Conservation (phyloP, 2,329 filamentous ascomycete species). For the Sordariomycetes sp. region DNA sequence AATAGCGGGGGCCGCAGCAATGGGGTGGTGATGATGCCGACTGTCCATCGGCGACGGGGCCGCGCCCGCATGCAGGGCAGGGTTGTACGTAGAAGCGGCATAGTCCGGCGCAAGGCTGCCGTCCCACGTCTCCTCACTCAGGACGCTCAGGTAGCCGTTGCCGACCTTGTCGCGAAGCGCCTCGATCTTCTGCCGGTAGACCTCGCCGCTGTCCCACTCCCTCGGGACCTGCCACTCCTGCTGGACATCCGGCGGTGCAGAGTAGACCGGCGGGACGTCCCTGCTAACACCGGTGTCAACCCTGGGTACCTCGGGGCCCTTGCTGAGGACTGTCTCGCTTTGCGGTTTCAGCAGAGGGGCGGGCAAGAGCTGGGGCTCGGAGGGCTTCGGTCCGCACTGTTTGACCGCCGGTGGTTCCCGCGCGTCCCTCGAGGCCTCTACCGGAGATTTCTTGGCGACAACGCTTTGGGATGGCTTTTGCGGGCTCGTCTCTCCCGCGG, state of each 20-base stretch:
- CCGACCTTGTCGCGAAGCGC: slow-evolving; percentile 76
- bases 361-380: slow-evolving; percentile 23
- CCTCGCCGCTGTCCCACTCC: slow-evolving; percentile 62
- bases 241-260: background rate
- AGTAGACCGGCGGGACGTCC: slow-evolving; percentile 19
- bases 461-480: slow-evolving; percentile 4
- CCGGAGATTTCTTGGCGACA: slow-evolving; percentile 10
- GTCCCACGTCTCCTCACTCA: slow-evolving; percentile 68
- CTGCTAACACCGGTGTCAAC: slow-evolving; percentile 25
- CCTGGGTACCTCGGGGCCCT: background rate
- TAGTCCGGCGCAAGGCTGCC: slow-evolving; percentile 25
- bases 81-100: background rate
- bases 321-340: background rate
- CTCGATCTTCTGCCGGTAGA: slow-evolving; percentile 83
- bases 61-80: background rate
- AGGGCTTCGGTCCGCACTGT: slow-evolving; percentile 30
- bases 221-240: slow-evolving; percentile 23
- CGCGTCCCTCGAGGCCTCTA: background rate
- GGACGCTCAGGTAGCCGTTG: slow-evolving; percentile 73
- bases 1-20: slow-evolving; percentile 25
- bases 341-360: background rate
- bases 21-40: background rate
- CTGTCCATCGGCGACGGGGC: slow-evolving; percentile 1
- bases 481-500: background rate
- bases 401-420: slow-evolving; percentile 13